A percentile compares a stretch with the other conserved stretches of the same genome.
These are phyloP conservation scores for Elongisporangium anandrum DNA, from an alignment of 352 stramenopile species.

Conservation along the genomic window DNA sequence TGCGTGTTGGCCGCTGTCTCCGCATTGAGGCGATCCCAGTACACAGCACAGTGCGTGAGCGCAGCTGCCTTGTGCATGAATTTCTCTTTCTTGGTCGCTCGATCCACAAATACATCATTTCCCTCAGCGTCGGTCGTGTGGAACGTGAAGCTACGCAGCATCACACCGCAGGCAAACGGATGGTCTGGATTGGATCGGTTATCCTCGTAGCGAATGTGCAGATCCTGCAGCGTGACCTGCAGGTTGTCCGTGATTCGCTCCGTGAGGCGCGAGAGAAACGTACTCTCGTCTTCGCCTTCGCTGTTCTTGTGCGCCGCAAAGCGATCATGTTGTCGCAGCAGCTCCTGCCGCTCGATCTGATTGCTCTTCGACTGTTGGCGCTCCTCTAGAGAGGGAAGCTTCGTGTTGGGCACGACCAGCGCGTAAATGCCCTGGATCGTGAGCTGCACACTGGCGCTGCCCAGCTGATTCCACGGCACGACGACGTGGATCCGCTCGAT, in stretches of 20 bases:
- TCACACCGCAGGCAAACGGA: constrained; percentile 69
- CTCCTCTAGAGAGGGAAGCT: constrained; percentile 43
- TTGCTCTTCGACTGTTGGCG: constrained; percentile 52
- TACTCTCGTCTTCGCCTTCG: constrained; percentile 60
- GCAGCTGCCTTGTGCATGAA: constrained; percentile 69
- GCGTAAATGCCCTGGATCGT: constrained; percentile 67
- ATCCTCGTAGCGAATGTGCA: constrained; percentile 82
- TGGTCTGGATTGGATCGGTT: constrained; percentile 46
- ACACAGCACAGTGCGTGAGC: constrained; percentile 42
- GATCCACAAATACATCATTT: constrained; percentile 65
- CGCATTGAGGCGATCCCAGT: constrained; percentile 59
- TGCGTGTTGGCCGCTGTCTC: constrained; percentile 5
- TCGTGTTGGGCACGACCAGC: constrained; percentile 61
- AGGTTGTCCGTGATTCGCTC: constrained; percentile 78
- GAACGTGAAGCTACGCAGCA: constrained; percentile 62
- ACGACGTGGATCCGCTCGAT: constrained; percentile 65
- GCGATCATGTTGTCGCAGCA: constrained; percentile 63
- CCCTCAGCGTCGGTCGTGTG: constrained; percentile 72
- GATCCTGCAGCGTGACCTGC: constrained; percentile 62
- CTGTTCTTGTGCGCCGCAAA: constrained; percentile 40
- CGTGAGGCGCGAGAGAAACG: constrained; percentile 74
- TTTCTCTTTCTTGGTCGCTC: constrained; percentile 18
- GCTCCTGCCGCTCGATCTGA: constrained; percentile 58
- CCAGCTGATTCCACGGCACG: constrained; percentile 85
- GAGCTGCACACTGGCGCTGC: constrained; percentile 72